These are phyloP conservation scores for Ambrosia trifida DNA, from an alignment of 129 eudicot genomes.

Conservation along the genomic window DNA sequence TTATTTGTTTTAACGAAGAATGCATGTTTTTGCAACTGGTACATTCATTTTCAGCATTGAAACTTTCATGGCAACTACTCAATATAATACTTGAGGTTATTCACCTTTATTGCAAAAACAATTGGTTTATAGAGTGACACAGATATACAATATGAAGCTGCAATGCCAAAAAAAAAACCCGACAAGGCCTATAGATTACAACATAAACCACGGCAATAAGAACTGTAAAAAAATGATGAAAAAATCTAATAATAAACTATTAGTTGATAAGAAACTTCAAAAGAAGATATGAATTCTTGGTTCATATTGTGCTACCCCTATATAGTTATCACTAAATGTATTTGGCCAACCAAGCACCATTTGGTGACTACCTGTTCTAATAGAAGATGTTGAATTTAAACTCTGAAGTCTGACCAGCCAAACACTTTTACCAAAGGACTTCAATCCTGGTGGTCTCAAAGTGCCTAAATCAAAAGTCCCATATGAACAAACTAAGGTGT, in stretches of 20 bases:
- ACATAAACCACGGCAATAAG: constrained; percentile 3
- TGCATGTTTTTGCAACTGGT: too few species aligned
- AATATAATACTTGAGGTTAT: too few species aligned
- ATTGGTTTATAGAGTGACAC: constrained; percentile 15
- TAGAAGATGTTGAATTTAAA: not conserved
- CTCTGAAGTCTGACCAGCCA: not conserved
- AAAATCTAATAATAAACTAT: not conserved
- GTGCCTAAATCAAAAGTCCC: too few species aligned
- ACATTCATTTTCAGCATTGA: too few species aligned
- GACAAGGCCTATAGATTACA: constrained; percentile 66
- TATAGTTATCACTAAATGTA: constrained; percentile 5
- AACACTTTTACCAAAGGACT: too few species aligned
- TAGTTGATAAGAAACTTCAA: not conserved
- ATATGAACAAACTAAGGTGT: too few species aligned
- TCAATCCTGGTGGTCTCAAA: too few species aligned
- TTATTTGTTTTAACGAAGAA: too few species aligned
- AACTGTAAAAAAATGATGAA: not conserved
- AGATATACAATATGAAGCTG: constrained; percentile 8
- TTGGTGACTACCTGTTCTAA: constrained; percentile 5
- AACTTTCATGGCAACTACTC: too few species aligned
- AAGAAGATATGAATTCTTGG: not conserved
- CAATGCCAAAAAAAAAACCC: not conserved
- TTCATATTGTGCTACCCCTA: not conserved
- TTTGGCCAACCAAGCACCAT: constrained; percentile 12
- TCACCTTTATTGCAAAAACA: constrained; percentile 54